Conservation (phyloP, 345 rosid species). For the Ceriops decandra region DNA sequence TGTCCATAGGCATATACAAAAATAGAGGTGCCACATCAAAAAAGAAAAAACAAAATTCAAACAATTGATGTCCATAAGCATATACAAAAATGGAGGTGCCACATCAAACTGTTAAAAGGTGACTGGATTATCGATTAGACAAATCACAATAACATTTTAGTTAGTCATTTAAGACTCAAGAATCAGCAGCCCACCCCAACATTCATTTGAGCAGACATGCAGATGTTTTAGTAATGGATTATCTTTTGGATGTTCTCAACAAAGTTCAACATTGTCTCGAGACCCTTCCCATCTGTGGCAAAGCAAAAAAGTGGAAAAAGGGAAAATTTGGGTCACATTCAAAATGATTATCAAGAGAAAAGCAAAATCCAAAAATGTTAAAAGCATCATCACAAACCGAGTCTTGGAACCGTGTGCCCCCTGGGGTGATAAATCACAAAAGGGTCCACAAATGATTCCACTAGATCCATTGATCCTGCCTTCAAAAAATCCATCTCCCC, state of each 20-base stretch:
- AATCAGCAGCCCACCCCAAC: too few species aligned
- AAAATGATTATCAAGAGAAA: neutral
- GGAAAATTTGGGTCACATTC: neutral
- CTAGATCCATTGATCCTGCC: constrained; percentile 30
- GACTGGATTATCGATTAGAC: too few species aligned
- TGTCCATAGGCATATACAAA: too few species aligned
- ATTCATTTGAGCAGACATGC: too few species aligned
- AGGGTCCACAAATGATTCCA: constrained; percentile 48
- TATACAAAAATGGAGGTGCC: too few species aligned
- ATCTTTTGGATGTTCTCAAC: constrained; percentile 27
- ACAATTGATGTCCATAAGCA: too few species aligned
- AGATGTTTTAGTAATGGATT: constrained; percentile 10
- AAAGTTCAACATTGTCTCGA: constrained; percentile 29
- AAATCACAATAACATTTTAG: too few species aligned
- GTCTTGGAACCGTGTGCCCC: constrained; percentile 46
- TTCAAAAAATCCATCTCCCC: constrained; percentile 52
- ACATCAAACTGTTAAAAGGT: too few species aligned
- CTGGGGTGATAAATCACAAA: constrained; percentile 47
- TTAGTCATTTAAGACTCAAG: too few species aligned
- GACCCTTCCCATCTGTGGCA: constrained; percentile 25
- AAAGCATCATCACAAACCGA: constrained; percentile 31
- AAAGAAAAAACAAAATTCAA: too few species aligned
- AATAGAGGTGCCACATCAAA: too few species aligned
- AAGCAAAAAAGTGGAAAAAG: neutral
- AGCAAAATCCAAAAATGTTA: neutral